Evolutionary conservation across 2,329 filamentous ascomycete genomes (phyloP), one percentile per base, ranked within the genome.

Genomic region (Phaeosphaeria sp.): DNA sequence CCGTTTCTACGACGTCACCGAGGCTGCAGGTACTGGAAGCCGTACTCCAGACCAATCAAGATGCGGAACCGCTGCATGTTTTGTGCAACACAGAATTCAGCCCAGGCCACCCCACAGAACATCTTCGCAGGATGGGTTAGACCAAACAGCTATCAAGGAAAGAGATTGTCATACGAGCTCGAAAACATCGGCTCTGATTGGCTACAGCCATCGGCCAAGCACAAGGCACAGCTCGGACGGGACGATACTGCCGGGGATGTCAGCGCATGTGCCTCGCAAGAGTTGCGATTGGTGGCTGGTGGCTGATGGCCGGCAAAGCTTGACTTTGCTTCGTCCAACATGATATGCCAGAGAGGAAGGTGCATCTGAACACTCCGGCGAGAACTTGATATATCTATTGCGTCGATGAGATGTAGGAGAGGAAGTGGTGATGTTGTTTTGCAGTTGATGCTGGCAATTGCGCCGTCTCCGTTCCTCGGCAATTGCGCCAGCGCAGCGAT

Each of bases 41-140:
- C n/a, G 21, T 20, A 18, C 17, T 17, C 27, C 22, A 17, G 24
- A n/a, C 54, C 54, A 56, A 56, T 51, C 54, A 51, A 17, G 40
- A 17, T 11, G 6, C 42, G 30, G 4, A 17, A 47, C 13, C 6
- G 21, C 33, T 30, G 22, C 52, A 54, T 54, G 52, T 44, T 43
- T 5, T 25, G n/a, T 18, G 17, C 15, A 24, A 24, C n/a, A 27
- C 15, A 18, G 24, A 27, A 13, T 20, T 18, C 8, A 18, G 45
- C 45, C 24, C 24, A 27, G 45, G n/a, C 6, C 9, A 25, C 6
- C 1, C 21, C 45, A 13, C 45, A n/a, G 15, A 39, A 39, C 17
- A n/a, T 39, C 36, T 39, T n/a, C 17, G 36, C 36, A 39, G 36
- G 20, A 20, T 45, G 43, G 43, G 43, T 24, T 45, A 25, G 43